phyloP scores from a whole-genome alignment of 2,329 filamentous ascomycete species.

The Myriosclerotinia curreyana region DNA sequence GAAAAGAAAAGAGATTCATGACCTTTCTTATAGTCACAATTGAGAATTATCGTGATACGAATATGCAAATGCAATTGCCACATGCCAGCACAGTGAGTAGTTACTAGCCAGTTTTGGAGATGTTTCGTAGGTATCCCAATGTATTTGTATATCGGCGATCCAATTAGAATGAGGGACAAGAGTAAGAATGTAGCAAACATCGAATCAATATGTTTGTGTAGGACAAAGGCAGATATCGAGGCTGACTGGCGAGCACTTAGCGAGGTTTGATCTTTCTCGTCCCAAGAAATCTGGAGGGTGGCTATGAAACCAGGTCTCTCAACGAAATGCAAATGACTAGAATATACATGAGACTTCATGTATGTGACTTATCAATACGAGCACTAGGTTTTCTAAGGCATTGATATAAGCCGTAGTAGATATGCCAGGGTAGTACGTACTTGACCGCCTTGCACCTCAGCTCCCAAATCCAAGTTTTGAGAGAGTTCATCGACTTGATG shows the following conservation, averaged over 20 bases:
- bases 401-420: background rate
- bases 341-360: background rate
- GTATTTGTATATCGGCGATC: too few relatives aligned
- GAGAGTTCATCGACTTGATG: background rate
- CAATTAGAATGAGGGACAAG: background rate
- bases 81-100: background rate
- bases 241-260: background rate
- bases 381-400: background rate
- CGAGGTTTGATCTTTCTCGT: background rate
- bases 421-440: background rate
- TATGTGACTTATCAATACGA: background rate
- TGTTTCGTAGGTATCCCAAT: background rate
- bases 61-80: background rate
- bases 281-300: background rate
- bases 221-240: background rate
- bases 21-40: constrained; percentile 2
- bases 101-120: background rate
- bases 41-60: background rate
- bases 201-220: background rate
- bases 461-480: too few relatives aligned
- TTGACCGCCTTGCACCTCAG: background rate
- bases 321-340: background rate
- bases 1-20: background rate
- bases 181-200: background rate
- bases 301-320: background rate